Evolutionary conservation across 2,329 filamentous ascomycete genomes (phyloP), one percentile per base, ranked within the genome.

Genomic region (Cryoendolithus antarcticus): DNA sequence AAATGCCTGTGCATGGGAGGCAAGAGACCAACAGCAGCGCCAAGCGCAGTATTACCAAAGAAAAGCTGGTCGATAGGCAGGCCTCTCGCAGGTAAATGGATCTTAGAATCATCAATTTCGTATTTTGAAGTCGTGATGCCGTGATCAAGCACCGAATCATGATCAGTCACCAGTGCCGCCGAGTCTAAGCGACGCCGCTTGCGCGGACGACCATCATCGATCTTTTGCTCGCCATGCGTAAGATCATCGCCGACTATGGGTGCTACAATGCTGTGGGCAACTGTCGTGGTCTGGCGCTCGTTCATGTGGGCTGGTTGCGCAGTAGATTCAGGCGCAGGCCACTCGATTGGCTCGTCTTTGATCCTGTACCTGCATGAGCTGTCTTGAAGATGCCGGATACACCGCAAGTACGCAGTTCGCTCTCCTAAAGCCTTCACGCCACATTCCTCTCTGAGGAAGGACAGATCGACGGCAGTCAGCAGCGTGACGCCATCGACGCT

Each of bases 401-500:
- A 75, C 43, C 69, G 63, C 9, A 67, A 62, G 2, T 91, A 57
- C 1, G 69, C 70, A 33, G 65, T 63, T 41, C 75, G 72, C 44
- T 80, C 74, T 2, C 72, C 73, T 12, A 77, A 58, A 3, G 70
- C 66, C 30, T 58, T 69, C 40, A 88, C 62, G 1, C 67, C 70
- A 11, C 85, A 64, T 5, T 73, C 71, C 29, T 76, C 67, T 9
- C 65, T 58, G 9, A 77, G 59, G 1, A 64, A 61, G 2, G 54
- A 46, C 30, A 64, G 63, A 13, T 71, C 59, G 8, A 80, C 65
- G 28, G 70, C 64, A 15, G 70, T 74, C 1, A 89, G 62, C 0
- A 88, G 65, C 0, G 71, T 67, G 33, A 74, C 66, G 1, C 84
- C 84, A 39, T 78, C 74, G 4, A 89, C 65, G 6, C 77, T 68